Base-by-base conservation (phyloP, 495 filamentous ascomycete genomes). In the Hypoxylon cercidicola region DNA sequence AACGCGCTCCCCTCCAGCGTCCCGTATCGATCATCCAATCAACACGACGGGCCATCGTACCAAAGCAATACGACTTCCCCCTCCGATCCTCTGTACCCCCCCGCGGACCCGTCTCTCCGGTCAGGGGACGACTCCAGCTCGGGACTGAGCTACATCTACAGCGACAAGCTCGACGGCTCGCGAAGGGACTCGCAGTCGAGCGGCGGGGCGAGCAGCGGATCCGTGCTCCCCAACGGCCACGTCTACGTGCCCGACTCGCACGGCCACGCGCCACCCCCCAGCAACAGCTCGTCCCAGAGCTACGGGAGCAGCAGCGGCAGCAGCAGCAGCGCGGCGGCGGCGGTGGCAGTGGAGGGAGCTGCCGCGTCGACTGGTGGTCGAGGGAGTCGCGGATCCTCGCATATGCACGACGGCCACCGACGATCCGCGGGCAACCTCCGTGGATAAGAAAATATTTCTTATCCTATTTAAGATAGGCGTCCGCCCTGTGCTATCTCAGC, bases 371-470 rank as follows among this genome's bases (percentile, higher is more conserved):
- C 61, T 49, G 46, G 60, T n/a, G n/a, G n/a, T 41, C 50, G 54
- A 44, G 49, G 56, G 40, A 62, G 48, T 60, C 52, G 47, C 49
- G 55, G 56, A 18, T 60, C 66, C 16, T 66, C 71, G 51, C 68
- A 67, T 61, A 56, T 66, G 53, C 55, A 70, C 32, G 68, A 72
- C 55, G 44, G 53, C 25, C 68, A 71, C 62, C 62, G 71, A 37
- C 60, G 68, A 62, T 74, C 71, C 62, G 71, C 69, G 62, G 71
- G 71, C 37, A 74, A 68, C 60, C 68, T 74, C 55, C 71, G 71
- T 59, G 69, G 71, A 55, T 63, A 56, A 51, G 71, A 69, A 51
- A 60, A 58, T 54, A 37, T 61, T 28, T 28, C 7, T 28, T 28
- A 28, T 28, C n/a, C n/a, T n/a, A n/a, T n/a, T n/a, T n/a, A n/a